A percentile compares a stretch with the other conserved stretches of the same genome.
Conservation (phyloP, 2,329 filamentous ascomycete genomes). For the Ophiosphaerella korrae region DNA sequence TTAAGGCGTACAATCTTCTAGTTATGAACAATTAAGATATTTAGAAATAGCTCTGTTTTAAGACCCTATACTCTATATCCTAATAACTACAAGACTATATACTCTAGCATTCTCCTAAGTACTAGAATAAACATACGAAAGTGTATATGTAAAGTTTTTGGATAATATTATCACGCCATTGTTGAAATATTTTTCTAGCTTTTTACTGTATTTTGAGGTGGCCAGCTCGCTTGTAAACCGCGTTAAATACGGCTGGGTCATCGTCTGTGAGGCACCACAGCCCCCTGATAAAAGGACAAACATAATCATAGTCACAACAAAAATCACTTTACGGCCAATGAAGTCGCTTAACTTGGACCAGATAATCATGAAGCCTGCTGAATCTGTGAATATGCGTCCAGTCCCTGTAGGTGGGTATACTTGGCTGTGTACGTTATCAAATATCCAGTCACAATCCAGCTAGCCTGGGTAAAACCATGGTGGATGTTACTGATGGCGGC, state of each 20-base stretch:
- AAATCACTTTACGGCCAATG: slow-evolving; percentile 33
- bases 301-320: slow-evolving; percentile 28
- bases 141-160: no score
- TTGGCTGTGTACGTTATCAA: slow-evolving; percentile 33
- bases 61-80: no score
- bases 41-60: no score
- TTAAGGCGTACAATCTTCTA: no score
- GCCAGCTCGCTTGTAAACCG: no score
- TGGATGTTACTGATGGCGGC: slow-evolving; percentile 39
- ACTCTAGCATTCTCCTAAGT: no score
- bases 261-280: slow-evolving; percentile 38
- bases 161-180: no score
- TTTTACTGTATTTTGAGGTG: no score
- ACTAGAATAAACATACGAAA: no score
- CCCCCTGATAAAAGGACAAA: slow-evolving; percentile 37
- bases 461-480: slow-evolving; percentile 31
- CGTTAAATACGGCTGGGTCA: slow-evolving; percentile 35
- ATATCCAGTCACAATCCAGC: slow-evolving; percentile 43
- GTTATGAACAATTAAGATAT: no score
- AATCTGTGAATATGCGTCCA: background rate
- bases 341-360: slow-evolving; percentile 43
- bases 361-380: slow-evolving; percentile 36
- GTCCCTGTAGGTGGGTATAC: background rate
- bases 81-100: no score
- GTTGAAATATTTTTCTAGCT: no score